Conservation (phyloP, 495 filamentous ascomycete genomes). For the Penicillium cosmopolitanum region DNA sequence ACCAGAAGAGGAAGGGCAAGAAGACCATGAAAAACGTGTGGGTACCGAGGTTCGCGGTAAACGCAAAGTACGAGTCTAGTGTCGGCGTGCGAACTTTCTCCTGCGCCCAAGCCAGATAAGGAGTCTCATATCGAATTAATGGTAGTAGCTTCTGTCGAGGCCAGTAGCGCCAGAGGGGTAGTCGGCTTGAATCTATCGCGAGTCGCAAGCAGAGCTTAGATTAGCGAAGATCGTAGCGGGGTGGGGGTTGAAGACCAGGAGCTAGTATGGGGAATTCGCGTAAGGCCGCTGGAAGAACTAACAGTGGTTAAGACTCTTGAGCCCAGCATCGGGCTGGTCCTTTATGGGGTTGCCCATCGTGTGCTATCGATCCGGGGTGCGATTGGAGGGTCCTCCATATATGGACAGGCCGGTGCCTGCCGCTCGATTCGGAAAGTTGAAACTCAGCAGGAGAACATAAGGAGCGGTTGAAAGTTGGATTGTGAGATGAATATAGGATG, state of each 20-base stretch:
- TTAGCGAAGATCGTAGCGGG: constrained; percentile 12
- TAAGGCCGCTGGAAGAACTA: constrained; percentile 28
- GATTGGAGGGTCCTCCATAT: constrained; percentile 29
- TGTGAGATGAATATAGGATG: constrained; percentile 3
- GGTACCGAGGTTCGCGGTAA: constrained; percentile 95
- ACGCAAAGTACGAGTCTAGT: constrained; percentile 93
- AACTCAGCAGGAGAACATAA: constrained; percentile 28
- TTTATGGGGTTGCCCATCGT: constrained; percentile 41
- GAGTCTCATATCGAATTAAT: constrained; percentile 91
- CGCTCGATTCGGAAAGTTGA: constrained; percentile 18
- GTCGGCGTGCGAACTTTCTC: constrained; percentile 73
- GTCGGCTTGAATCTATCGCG: constrained; percentile 71
- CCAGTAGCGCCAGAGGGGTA: constrained; percentile 88
- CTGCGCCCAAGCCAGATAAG: constrained; percentile 87
- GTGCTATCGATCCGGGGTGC: constrained; percentile 30
- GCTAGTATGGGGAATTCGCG: background rate
- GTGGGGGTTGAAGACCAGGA: constrained; percentile 1
- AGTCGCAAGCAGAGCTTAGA: constrained; percentile 11
- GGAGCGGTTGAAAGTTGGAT: constrained; percentile 31
- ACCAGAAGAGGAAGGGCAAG: constrained; percentile 94
- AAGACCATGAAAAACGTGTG: constrained; percentile 99
- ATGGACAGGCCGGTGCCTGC: constrained; percentile 31
- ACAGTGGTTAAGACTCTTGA: constrained; percentile 79
- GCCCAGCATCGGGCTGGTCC: constrained; percentile 66
- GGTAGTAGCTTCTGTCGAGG: constrained; percentile 82